Evolutionary conservation across 345 rosid genomes (phyloP).

Genomic region (Lepidium didymum): DNA sequence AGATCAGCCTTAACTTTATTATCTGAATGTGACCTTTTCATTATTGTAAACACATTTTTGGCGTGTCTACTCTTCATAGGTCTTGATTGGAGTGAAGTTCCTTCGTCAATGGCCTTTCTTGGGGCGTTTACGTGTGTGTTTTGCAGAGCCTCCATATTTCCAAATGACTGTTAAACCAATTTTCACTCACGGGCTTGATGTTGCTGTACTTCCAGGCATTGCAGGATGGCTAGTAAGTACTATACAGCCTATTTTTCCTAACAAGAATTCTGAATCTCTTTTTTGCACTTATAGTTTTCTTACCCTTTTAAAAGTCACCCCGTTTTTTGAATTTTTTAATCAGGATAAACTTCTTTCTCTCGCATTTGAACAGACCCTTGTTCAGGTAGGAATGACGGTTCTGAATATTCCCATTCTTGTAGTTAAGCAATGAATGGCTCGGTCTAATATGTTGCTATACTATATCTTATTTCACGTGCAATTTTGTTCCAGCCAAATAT

Average conservation of each 20-base stretch:
- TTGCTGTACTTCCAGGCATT: slow-evolving; percentile 85
- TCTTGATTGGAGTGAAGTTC: slow-evolving; percentile 85
- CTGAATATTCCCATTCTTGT: neutral
- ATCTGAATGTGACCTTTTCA: neutral
- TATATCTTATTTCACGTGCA: neutral
- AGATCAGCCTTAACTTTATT: neutral
- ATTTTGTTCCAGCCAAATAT: slow-evolving; percentile 75
- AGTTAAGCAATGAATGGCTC: neutral
- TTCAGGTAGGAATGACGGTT: slow-evolving; percentile 40
- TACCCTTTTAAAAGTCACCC: neutral
- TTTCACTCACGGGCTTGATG: slow-evolving; percentile 77
- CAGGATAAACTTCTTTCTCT: slow-evolving; percentile 93
- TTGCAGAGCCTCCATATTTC: slow-evolving; percentile 93
- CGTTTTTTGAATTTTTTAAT: neutral
- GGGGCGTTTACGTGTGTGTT: slow-evolving; percentile 85
- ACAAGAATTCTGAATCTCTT: slow-evolving; percentile 30
- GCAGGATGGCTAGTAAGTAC: slow-evolving; percentile 97
- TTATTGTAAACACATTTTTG: neutral
- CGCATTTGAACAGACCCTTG: slow-evolving; percentile 91
- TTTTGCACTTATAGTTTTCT: neutral
- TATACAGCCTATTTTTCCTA: neutral
- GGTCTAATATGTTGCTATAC: neutral
- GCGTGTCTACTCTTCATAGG: slow-evolving; percentile 33
- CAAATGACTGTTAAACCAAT: slow-evolving; percentile 94
- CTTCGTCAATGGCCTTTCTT: slow-evolving; percentile 84